Evolutionary conservation across 768 basidiomycete species (phyloP), one percentile per base, ranked within the genome.

Genomic region (Candolleomyces aberdarensis): DNA sequence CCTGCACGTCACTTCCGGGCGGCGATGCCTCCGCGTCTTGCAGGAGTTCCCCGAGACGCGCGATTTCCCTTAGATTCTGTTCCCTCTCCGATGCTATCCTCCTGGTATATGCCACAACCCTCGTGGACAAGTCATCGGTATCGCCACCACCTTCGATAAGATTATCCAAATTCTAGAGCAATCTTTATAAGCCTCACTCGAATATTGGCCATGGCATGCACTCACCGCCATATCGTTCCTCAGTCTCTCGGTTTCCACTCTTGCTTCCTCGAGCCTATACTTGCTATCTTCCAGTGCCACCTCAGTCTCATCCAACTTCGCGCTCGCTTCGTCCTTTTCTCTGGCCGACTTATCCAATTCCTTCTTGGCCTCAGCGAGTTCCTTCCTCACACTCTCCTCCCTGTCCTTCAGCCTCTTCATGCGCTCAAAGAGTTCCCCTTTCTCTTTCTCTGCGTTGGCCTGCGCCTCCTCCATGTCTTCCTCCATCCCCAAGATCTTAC

Each of bases 251-350:
- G 98, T 89, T 72, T 99, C 96, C 14, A 91, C 92, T 58, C 91
- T 78, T 5, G 95, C 91, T 66, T 89, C 89, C 72, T 98, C 96
- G 10, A 98, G 80, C 0, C 96, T 92, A 49, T 85, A 80, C 3
- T 87, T 88, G 65, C 90, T 93, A 76, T 98, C 95, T 63, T 89
- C 79, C 44, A 98, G 76, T 2, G 96, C 96, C 66, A 90, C 91
- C 71, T 96, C 94, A 20, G 94, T 82, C 70, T 99, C 96, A 60
- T 88, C 88, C 0, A 93, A 80, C 31, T 94, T 82, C 32, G 74
- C 71, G 61, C 88, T 83, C 0, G 88, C 85, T 47, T 72, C 71
- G 14, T 76, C 78, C 68, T 94, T 92, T 0, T 85, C 80, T 67
- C 85, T 85, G 51, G 76, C 61, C 61, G 88, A 73, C 62, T 82